phyloP scores from a whole-genome alignment of 176 grass and related monocot genomes.

The Carex parvula region DNA sequence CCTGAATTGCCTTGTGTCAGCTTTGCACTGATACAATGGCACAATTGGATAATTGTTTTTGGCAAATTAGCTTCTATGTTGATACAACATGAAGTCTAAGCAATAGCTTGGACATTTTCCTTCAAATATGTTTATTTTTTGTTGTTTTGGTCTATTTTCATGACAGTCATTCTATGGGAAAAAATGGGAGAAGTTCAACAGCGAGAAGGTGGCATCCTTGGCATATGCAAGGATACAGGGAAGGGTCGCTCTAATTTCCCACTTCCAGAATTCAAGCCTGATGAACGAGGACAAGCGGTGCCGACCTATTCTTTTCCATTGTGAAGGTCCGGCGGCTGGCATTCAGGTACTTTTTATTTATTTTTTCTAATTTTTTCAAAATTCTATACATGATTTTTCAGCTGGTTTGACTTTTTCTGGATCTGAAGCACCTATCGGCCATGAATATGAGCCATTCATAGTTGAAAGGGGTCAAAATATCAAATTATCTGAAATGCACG shows the following conservation, averaged over 20 bases:
- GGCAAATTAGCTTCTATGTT: background rate
- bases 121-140: background rate
- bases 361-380: background rate
- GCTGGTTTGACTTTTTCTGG: background rate
- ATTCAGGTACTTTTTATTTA: constrained; percentile 48
- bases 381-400: background rate
- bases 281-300: constrained; percentile 98
- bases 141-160: background rate
- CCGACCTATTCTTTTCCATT: constrained; percentile 85
- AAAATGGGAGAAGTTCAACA: constrained; percentile 99
- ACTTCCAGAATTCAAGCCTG: constrained; percentile 96
- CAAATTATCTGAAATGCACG: background rate
- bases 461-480: background rate
- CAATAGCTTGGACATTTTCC: background rate
- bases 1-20: background rate
- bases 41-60: background rate
- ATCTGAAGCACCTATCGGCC: background rate
- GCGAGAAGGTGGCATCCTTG: constrained; percentile 88
- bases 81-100: background rate
- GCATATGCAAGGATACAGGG: constrained; percentile 96
- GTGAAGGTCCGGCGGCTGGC: constrained; percentile 41
- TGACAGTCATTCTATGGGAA: constrained; percentile 81
- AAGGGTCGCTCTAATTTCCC: constrained; percentile 60
- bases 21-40: background rate
- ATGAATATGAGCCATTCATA: background rate